Evolutionary conservation across 108 stramenopile species (phyloP).

Genomic region (Nitzschia sp.): DNA sequence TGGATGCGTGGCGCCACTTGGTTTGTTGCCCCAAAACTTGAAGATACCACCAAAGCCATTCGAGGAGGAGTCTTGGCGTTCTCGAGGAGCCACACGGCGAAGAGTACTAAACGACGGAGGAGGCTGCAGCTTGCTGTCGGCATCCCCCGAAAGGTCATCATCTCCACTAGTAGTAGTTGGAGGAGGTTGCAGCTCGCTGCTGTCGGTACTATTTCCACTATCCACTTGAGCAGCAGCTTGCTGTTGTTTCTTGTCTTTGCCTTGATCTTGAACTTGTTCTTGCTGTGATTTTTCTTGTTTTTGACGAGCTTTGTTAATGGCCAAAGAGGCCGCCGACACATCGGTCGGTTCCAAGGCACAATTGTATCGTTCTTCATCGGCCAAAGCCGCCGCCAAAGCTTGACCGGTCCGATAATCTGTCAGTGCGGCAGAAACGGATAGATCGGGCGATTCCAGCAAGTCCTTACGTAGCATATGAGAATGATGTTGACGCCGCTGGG

Average conservation of each 20-base stretch:
- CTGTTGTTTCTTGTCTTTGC: too few relatives aligned
- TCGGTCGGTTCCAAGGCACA: slow-evolving; percentile 13
- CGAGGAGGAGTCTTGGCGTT: neutral
- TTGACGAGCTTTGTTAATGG: neutral
- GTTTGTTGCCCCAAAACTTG: neutral
- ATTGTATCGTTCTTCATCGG: neutral
- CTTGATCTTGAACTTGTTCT: too few relatives aligned
- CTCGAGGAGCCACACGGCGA: neutral
- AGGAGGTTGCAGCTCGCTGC: too few relatives aligned
- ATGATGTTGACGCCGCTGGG: neutral
- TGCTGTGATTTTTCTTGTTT: too few relatives aligned
- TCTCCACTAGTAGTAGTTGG: too few relatives aligned
- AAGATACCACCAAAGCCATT: neutral
- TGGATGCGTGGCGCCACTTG: neutral
- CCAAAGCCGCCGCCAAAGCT: neutral
- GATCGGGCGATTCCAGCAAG: slow-evolving; percentile 3
- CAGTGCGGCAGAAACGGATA: slow-evolving; percentile 1
- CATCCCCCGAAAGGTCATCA: neutral
- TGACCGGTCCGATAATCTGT: neutral
- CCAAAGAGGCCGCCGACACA: neutral
- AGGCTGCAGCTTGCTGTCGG: neutral
- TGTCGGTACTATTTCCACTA: too few relatives aligned
- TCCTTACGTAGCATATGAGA: slow-evolving; percentile 2
- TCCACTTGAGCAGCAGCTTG: too few relatives aligned
- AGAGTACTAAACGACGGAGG: neutral